A percentile compares a stretch with the other conserved stretches of the same genome.
Evolutionary conservation across 2,329 filamentous ascomycete species (phyloP).

Genomic region (Stagonosporopsis tanaceti): DNA sequence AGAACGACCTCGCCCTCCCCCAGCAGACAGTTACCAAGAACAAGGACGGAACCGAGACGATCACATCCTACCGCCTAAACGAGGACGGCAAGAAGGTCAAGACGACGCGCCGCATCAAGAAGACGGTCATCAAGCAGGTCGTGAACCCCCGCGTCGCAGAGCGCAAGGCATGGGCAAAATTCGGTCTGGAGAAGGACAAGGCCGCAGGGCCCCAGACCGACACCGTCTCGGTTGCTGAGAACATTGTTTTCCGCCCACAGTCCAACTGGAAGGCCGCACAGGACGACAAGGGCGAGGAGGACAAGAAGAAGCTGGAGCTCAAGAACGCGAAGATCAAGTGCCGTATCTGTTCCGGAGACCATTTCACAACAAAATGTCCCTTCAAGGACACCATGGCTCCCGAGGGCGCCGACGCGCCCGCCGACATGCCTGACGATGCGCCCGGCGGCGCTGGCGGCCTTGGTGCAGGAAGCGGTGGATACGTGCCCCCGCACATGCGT

Average conservation of each 20-base stretch:
- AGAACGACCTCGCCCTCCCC: conserved; percentile 89
- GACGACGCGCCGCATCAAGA: conserved; percentile 93
- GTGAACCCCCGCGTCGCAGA: conserved; percentile 97
- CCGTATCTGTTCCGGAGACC: conserved; percentile 97
- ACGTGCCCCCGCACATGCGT: conserved; percentile 92
- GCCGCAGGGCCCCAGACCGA: conserved; percentile 81
- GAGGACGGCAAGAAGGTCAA: conserved; percentile 96
- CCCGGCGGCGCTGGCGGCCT: conserved; percentile 62
- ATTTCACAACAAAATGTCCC: conserved; percentile 98
- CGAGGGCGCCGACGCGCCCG: conserved; percentile 62
- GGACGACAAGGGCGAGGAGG: conserved; percentile 77
- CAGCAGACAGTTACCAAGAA: conserved; percentile 89
- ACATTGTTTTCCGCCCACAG: conserved; percentile 94
- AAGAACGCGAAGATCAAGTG: conserved; percentile 99
- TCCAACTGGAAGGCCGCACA: conserved; percentile 93
- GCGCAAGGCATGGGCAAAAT: conserved; percentile 92
- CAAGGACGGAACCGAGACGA: conserved; percentile 98
- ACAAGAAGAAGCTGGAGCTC: conserved; percentile 73
- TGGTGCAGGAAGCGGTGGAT: conserved; percentile 77
- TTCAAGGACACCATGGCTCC: conserved; percentile 99
- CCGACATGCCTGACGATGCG: conserved; percentile 57
- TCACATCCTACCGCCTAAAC: conserved; percentile 88
- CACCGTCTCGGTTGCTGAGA: conserved; percentile 94
- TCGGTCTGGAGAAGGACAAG: conserved; percentile 89
- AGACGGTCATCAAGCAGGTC: conserved; percentile 87